These are phyloP conservation scores for Talaromyces nanjingensis DNA, from an alignment of 495 filamentous ascomycete species.

Conservation along the genomic window DNA sequence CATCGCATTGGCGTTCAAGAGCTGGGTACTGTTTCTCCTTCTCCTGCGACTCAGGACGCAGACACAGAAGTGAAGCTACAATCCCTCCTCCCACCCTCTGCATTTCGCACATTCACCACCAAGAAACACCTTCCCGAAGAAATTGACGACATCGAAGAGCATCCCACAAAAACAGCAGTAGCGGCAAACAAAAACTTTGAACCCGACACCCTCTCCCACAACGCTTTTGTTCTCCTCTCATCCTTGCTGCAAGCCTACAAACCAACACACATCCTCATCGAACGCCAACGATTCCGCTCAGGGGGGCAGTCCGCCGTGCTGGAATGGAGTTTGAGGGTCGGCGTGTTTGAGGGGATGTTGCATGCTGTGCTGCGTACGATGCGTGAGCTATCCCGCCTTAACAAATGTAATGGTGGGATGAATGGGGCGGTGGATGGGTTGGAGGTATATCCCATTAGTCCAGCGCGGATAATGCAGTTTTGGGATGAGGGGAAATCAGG, in stretches of 20 bases:
- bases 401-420: too few species aligned
- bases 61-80: slow-evolving; percentile 5
- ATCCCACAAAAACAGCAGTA: slow-evolving; percentile 8
- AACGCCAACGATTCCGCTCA: slow-evolving; percentile 82
- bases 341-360: slow-evolving; percentile 84
- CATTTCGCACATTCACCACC: slow-evolving; percentile 7
- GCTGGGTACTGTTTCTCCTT: background rate
- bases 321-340: slow-evolving; percentile 89
- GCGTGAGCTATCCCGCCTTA: too few species aligned
- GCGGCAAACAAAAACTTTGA: slow-evolving; percentile 30
- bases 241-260: slow-evolving; percentile 37
- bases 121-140: slow-evolving; percentile 3
- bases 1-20: slow-evolving; percentile 25
- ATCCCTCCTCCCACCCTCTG: background rate
- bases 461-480: slow-evolving; percentile 33
- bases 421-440: too few species aligned
- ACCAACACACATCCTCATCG: slow-evolving; percentile 75
- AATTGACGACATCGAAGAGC: slow-evolving; percentile 5
- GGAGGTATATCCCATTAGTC: slow-evolving; percentile 23
- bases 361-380: slow-evolving; percentile 66
- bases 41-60: slow-evolving; percentile 2
- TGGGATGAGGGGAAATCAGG: slow-evolving; percentile 22
- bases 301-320: slow-evolving; percentile 55
- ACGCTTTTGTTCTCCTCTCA: slow-evolving; percentile 56
- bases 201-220: slow-evolving; percentile 35